Base-by-base conservation (phyloP, 139 green algal species). In the Pycnococcus provasolii region DNA sequence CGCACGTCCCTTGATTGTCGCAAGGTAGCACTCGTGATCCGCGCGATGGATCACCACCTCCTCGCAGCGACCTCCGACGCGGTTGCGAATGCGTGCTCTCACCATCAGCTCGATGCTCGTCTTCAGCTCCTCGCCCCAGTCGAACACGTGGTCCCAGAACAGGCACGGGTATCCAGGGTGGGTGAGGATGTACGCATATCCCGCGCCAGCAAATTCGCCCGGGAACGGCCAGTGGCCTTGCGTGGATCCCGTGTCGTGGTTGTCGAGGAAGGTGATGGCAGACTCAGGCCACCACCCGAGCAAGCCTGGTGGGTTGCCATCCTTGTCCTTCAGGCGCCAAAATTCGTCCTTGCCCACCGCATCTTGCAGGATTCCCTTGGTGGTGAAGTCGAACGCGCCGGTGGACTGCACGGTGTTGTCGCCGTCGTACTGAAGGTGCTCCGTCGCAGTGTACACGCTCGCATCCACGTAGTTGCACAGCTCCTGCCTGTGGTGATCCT, bases 131-230 rank as follows among this genome's bases (percentile, higher is more conserved):
- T 75, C 64, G 43, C 79, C 81, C 77, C 80, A 90, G 55, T 81
- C 72, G 51, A 85, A 90, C 66, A 86, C 66, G 69, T 95, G 90
- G 61, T 94, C 89, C 62, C 76, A 93, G 60, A 94, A 90, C 11
- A 96, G 75, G 69, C 79, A 89, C 42, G 87, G 89, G 1, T 90
- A 94, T 68, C 90, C 88, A 0, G 91, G 91, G 78, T 97, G 91
- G 8, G 91, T 97, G 37, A 97, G 74, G 43, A 96, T 87, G 81
- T 97, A 97, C 13, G 87, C 86, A 58, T 97, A 97, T 15, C 91
- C 91, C 46, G 79, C 15, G 6, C 68, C 69, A 8, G 90, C 58
- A 39, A 84, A 60, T 4, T 85, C 51, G 0, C 46, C 11, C 2
- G 91, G 91, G 69, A 86, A 86, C 3, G 67, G 73, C 64, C 74